Base-by-base conservation (phyloP, 768 basidiomycete genomes). In the Suillus plorans region DNA sequence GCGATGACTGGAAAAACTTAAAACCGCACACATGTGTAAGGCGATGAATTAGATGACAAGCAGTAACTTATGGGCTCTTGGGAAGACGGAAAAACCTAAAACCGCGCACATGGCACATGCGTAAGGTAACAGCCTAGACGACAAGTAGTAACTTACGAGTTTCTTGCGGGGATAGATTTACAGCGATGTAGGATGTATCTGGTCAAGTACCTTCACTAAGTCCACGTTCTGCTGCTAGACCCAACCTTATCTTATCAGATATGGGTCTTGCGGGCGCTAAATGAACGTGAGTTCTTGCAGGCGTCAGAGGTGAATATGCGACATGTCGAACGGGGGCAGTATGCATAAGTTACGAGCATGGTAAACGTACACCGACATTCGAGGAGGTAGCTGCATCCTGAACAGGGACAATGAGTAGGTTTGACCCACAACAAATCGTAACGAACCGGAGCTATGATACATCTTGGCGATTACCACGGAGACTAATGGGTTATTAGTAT, bases 391-490 rank as follows among this genome's bases (percentile, higher is more conserved):
- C 25, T 18, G 10, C n/a, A 41, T 22, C 57, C 2, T 25, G 22
- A 25, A 22, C 14, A 42, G 57, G 57, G 53, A 34, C 8, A 3
- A 53, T 2, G 9, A 53, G 16, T 52, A 8, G 7, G 25, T 31
- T 16, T 20, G 31, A 53, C 52, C 53, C 31, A n/a, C 20, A 55
- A 20, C 53, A 20, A 41, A 20, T 59, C 58, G 58, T 59, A 59
- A 59, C 6, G 58, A 59, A 20, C 41, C 58, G 58, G 58, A 59
- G 25, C 14, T 1, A 10, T 37, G 31, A 18, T 31, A 22, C 37
- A 31, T 60, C 59, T 61, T 63, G 63, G 61, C 58, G 52, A 41
- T 62, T 47, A 47, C 42, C 63, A 37, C 53, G 61, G 47, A 45
- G 37, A 37, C 45, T 39, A 39, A 37, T 14, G 25, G 25, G 2